Conservation (phyloP, 2,329 filamentous ascomycete species). For the Pseudogymnoascus verrucosus region DNA sequence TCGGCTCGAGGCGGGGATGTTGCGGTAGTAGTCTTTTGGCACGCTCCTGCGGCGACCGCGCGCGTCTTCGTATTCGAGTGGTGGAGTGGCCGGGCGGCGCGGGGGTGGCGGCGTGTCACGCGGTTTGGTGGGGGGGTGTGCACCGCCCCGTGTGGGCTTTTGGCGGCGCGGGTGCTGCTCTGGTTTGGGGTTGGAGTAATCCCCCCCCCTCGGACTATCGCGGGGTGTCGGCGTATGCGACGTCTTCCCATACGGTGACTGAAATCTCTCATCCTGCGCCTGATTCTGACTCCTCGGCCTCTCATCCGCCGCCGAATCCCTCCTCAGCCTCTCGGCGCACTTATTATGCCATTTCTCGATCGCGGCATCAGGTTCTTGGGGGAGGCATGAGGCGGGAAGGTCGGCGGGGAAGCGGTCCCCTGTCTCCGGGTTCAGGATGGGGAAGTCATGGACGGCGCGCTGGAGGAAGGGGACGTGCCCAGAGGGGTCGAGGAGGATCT, state of each 20-base stretch:
- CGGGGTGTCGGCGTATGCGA: background rate
- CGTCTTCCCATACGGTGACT: background rate
- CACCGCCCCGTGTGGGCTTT: background rate
- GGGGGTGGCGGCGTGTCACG: background rate
- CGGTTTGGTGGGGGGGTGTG: background rate
- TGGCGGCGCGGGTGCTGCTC: slow-evolving; percentile 7
- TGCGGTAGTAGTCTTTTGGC: background rate
- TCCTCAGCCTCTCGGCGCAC: slow-evolving; percentile 62
- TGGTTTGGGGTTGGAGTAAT: slow-evolving; percentile 16
- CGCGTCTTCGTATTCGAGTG: background rate
- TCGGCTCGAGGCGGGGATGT: background rate
- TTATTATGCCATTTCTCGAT: slow-evolving; percentile 80
- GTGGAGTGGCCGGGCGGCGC: background rate
- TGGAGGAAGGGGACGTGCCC: slow-evolving; percentile 82
- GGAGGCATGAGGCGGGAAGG: slow-evolving; percentile 57
- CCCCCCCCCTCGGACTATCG: background rate
- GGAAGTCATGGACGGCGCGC: slow-evolving; percentile 69
- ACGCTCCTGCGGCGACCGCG: background rate
- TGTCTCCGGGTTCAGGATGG: slow-evolving; percentile 66
- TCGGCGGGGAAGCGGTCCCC: slow-evolving; percentile 57
- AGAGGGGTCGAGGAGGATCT: slow-evolving; percentile 78
- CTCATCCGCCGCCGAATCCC: slow-evolving; percentile 39
- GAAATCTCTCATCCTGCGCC: slow-evolving; percentile 14
- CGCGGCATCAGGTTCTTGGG: slow-evolving; percentile 63
- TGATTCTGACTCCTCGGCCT: background rate